Evolutionary conservation across 2,329 filamentous ascomycete genomes (phyloP).

Genomic region (Aciculosporium take): DNA sequence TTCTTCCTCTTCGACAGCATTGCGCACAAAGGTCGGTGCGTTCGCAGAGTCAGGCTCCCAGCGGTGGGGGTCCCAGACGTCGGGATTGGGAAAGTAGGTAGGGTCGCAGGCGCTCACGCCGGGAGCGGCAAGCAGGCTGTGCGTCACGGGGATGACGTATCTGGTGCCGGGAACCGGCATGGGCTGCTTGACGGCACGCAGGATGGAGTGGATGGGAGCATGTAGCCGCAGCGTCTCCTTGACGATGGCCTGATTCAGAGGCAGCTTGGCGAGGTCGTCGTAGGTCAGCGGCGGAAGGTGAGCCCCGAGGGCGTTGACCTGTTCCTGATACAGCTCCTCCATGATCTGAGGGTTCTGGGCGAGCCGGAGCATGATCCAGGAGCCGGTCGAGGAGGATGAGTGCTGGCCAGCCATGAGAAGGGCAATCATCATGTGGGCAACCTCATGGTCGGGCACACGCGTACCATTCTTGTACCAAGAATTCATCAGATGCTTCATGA

Average conservation of each 20-base stretch:
- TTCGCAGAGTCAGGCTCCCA: conserved; percentile 58
- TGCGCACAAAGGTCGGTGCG: conserved; percentile 31
- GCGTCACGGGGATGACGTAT: conserved; percentile 66
- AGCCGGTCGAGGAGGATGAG: conserved; percentile 68
- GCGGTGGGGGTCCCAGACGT: conserved; percentile 78
- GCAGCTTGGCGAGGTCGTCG: conserved; percentile 64
- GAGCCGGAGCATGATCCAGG: conserved; percentile 74
- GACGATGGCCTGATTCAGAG: conserved; percentile 71
- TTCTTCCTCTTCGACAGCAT: conserved; percentile 44
- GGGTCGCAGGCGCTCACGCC: conserved; percentile 63
- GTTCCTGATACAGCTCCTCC: conserved; percentile 74
- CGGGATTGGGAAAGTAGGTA: conserved; percentile 67
- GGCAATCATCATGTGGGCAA: conserved; percentile 89
- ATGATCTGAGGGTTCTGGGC: conserved; percentile 63
- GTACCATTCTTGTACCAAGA: conserved; percentile 73
- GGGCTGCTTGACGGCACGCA: conserved; percentile 81
- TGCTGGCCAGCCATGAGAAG: conserved; percentile 87
- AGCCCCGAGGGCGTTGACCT: conserved; percentile 55
- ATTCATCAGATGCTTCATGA: conserved; percentile 84
- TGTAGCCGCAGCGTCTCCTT: conserved; percentile 87
- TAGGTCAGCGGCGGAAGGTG: conserved; percentile 63
- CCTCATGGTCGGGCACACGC: conserved; percentile 65
- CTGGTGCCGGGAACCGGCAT: conserved; percentile 73
- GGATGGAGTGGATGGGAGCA: conserved; percentile 86
- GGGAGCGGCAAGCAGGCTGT: conserved; percentile 72